Evolutionary conservation across 371 early-diverging fungal species (phyloP).

Genomic region (Apophysomyces ossiformis): DNA sequence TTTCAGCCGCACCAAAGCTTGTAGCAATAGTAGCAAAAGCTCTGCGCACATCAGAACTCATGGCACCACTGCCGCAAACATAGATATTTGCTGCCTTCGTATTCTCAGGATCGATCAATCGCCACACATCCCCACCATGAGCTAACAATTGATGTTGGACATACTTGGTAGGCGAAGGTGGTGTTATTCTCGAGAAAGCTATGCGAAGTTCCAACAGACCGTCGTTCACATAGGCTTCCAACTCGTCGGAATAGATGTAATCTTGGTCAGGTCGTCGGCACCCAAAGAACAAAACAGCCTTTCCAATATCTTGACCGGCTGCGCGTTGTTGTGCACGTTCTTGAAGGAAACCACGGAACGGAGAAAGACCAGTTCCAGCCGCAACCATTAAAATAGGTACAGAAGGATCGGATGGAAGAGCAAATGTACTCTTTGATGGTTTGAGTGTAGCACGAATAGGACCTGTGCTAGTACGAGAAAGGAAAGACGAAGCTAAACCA

Average conservation of each 20-base stretch:
- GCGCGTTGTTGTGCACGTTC: slow-evolving; percentile 36
- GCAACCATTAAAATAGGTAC: slow-evolving; percentile 62
- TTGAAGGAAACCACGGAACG: slow-evolving; percentile 84
- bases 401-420: slow-evolving; percentile 38
- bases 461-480: slow-evolving; percentile 2
- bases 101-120: slow-evolving; percentile 23
- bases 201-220: slow-evolving; percentile 64
- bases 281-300: slow-evolving; percentile 77
- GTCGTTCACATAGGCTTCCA: slow-evolving; percentile 48
- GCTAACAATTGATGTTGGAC: slow-evolving; percentile 50
- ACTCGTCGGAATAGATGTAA: slow-evolving; percentile 73
- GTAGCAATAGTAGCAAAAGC: slow-evolving; percentile 40
- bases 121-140: slow-evolving; percentile 41
- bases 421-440: slow-evolving; percentile 45
- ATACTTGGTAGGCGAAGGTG: slow-evolving; percentile 36
- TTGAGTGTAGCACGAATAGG: slow-evolving; percentile 44
- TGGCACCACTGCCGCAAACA: slow-evolving; percentile 49
- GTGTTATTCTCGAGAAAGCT: slow-evolving; percentile 69
- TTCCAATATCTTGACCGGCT: slow-evolving; percentile 30
- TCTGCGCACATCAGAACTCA: slow-evolving; percentile 53
- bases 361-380: slow-evolving; percentile 88
- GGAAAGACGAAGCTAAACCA: slow-evolving; percentile 50
- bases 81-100: slow-evolving; percentile 36
- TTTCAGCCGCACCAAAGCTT: slow-evolving; percentile 39
- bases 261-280: slow-evolving; percentile 76